Evolutionary conservation across 768 basidiomycete species (phyloP).

Genomic region (Russula emetica): DNA sequence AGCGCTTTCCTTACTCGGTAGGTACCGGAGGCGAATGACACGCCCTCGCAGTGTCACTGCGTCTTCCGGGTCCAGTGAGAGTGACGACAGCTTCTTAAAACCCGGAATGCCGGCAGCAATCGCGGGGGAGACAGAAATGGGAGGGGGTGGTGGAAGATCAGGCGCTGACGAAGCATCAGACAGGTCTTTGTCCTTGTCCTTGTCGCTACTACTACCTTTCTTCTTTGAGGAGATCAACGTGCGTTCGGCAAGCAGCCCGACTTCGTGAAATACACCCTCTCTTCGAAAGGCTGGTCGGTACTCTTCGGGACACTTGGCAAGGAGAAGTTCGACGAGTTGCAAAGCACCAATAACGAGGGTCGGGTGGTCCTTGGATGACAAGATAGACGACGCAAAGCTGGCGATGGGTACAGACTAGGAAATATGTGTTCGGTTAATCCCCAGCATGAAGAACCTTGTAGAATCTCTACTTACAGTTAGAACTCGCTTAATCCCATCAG

Average conservation of each 20-base stretch:
- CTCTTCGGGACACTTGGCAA: constrained; percentile 75
- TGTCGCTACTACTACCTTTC: constrained; percentile 45
- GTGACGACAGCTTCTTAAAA: constrained; percentile 64
- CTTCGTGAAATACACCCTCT: constrained; percentile 95
- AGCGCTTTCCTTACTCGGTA: constrained; percentile 51
- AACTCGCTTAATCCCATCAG: constrained; percentile 68
- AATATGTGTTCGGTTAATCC: constrained; percentile 15
- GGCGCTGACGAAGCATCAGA: constrained; percentile 40
- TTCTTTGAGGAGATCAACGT: constrained; percentile 51
- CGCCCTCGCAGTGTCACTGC: constrained; percentile 88
- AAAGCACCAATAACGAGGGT: constrained; percentile 82
- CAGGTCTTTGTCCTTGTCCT: constrained; percentile 44
- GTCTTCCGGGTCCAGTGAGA: constrained; percentile 80
- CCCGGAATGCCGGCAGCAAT: constrained; percentile 48
- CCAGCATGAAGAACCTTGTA: neutral
- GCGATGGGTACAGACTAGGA: constrained; percentile 87
- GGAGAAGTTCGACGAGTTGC: constrained; percentile 88
- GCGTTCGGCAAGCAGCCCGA: constrained; percentile 70
- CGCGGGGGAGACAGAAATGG: constrained; percentile 40
- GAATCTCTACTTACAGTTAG: constrained; percentile 56
- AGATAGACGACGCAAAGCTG: constrained; percentile 88
- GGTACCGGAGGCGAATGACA: constrained; percentile 80
- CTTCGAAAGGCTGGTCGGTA: constrained; percentile 88
- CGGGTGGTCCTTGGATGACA: constrained; percentile 89
- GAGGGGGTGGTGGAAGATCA: constrained; percentile 36